Evolutionary conservation across 106 monocot species (phyloP).

Genomic region (Apostasia shenzhenica): DNA sequence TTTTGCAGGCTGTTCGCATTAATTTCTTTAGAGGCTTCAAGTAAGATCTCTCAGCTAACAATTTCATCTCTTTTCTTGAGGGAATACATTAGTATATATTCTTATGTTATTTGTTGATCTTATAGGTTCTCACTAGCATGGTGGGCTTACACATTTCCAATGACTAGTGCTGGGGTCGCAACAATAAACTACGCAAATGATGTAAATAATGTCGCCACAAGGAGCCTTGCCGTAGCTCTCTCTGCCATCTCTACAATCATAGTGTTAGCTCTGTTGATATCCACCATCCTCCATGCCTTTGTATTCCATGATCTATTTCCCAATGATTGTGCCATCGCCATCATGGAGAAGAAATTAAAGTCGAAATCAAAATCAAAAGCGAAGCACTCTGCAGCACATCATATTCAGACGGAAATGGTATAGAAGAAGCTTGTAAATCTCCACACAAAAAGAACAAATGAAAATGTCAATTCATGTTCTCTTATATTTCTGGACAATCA

Average conservation of each 20-base stretch:
- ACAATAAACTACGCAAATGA: slow-evolving; percentile 52
- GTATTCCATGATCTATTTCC: slow-evolving; percentile 67
- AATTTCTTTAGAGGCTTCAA: slow-evolving; percentile 53
- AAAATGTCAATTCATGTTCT: no score
- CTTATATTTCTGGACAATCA: no score
- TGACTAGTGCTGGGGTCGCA: slow-evolving; percentile 41
- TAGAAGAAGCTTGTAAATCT: neutral
- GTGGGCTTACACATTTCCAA: slow-evolving; percentile 68
- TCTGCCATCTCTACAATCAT: slow-evolving; percentile 59
- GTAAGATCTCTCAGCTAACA: slow-evolving; percentile 2
- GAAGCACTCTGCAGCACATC: slow-evolving; percentile 8
- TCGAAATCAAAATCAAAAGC: slow-evolving; percentile 28
- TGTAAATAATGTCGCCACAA: slow-evolving; percentile 39
- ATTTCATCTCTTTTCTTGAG: no score
- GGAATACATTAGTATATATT: no score
- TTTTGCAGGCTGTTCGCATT: slow-evolving; percentile 40
- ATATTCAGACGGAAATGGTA: slow-evolving; percentile 19
- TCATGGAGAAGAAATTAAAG: slow-evolving; percentile 30
- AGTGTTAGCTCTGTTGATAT: slow-evolving; percentile 39
- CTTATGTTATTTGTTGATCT: neutral
- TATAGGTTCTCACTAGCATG: slow-evolving; percentile 46
- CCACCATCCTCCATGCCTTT: slow-evolving; percentile 67
- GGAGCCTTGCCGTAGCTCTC: slow-evolving; percentile 26
- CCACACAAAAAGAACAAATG: no score
- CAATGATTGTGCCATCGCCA: slow-evolving; percentile 77